Evolutionary conservation across 2,329 filamentous ascomycete species (phyloP), one percentile per base, ranked within the genome.

Genomic region (Diaporthe caulivora): DNA sequence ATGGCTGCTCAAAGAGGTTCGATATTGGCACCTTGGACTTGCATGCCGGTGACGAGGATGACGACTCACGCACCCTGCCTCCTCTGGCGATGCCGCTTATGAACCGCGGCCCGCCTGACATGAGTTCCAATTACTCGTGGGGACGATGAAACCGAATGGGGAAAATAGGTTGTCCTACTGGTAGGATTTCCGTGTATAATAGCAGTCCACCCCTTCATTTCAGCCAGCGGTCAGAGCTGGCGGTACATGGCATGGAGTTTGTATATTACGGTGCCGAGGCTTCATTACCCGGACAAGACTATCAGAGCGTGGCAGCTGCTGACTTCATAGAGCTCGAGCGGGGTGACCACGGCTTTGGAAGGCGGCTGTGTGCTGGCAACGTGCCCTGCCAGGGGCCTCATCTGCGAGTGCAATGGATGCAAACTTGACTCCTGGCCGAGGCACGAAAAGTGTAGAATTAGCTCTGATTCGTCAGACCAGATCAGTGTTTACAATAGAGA

Each of bases 1-100:
- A 95, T 78, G 93, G 93, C 18, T 95, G 93, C 80, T 89, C 92
- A 17, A 92, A 90, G 78, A 87, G 93, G 58, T 92, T 92, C 77
- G 88, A 90, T 76, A 84, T 90, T 58, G 86, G 86, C 49, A 89
- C 85, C 2, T 81, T 89, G 53, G 87, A 88, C 75, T 76, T 89
- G 65, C 82, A 82, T 34, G 78, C 81, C 8, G 80, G 76, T 26
- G 80, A 80, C 73, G 79, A 80, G 49, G 74, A 72, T 65, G 74
- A 71, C 51, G 67, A 72, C 47, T 72, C 77, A 0, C 76, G 76
- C 47, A 76, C 75, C 21, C 77, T 81, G 11, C 80, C 80, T 11
- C 79, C 80, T 34, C 78, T 81, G 72, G 75, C 78, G 18, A 78
- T 80, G 62, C 78, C 80, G 18, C 78, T 80, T 2, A 74, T 80